A percentile compares a stretch with the other conserved stretches of the same genome.
Conservation (phyloP, 2,329 filamentous ascomycete genomes). For the Botryotinia narcissicola region DNA sequence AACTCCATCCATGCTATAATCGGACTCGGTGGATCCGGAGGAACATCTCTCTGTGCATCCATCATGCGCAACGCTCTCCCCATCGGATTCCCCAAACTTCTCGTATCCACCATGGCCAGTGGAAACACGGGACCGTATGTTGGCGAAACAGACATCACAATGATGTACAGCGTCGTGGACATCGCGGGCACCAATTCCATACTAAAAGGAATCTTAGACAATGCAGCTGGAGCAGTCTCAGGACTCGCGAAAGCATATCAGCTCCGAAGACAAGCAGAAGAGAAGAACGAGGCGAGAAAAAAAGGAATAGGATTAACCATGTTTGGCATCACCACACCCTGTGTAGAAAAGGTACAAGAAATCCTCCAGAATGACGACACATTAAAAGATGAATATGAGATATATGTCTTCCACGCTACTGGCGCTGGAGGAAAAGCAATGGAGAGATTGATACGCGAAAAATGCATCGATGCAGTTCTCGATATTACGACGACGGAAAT, state of each 20-base stretch:
- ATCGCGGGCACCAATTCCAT: conserved; percentile 64
- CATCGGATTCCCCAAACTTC: conserved; percentile 66
- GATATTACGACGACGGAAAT: conserved; percentile 73
- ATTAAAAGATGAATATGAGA: conserved; percentile 47
- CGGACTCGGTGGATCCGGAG: conserved; percentile 60
- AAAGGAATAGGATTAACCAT: conserved; percentile 64
- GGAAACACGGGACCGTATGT: conserved; percentile 64
- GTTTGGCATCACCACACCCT: conserved; percentile 72
- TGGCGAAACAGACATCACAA: conserved; percentile 64
- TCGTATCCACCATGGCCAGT: conserved; percentile 67
- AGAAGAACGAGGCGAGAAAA: conserved; percentile 33
- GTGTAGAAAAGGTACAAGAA: conserved; percentile 54
- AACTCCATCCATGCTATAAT: conserved; percentile 54
- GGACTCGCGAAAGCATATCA: conserved; percentile 52
- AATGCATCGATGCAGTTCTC: conserved; percentile 61
- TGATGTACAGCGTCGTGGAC: conserved; percentile 72
- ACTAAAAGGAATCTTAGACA: conserved; percentile 55
- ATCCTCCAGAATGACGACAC: conserved; percentile 43
- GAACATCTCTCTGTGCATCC: conserved; percentile 58
- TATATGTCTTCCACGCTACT: conserved; percentile 68
- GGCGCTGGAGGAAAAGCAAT: conserved; percentile 66
- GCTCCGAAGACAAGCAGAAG: conserved; percentile 37
- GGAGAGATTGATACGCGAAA: conserved; percentile 60
- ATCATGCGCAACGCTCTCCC: conserved; percentile 61
- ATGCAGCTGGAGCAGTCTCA: conserved; percentile 59